These are phyloP conservation scores for Xylariaceae sp. DNA, from an alignment of 2,329 filamentous ascomycete genomes.

Conservation along the genomic window DNA sequence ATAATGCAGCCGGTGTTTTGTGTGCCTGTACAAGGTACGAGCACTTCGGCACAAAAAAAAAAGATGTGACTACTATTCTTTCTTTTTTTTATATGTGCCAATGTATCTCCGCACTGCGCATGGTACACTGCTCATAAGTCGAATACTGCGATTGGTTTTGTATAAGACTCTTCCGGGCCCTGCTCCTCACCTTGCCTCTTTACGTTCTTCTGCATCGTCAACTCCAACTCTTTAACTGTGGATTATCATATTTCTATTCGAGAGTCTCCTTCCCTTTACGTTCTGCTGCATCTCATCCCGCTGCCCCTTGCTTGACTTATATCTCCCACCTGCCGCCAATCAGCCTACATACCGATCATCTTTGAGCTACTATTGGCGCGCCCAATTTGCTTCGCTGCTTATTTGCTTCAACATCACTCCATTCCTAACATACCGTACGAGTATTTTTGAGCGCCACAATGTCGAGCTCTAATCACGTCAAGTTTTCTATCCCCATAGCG, in stretches of 20 bases:
- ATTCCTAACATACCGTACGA: slow-evolving; percentile 2
- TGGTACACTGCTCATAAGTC: slow-evolving; percentile 18
- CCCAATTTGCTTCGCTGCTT: slow-evolving; percentile 8
- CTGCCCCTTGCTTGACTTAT: slow-evolving; percentile 12
- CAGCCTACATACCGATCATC: slow-evolving; percentile 5
- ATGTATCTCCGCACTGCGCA: slow-evolving; percentile 20
- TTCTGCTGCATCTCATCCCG: not conserved
- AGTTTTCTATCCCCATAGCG: slow-evolving; percentile 18
- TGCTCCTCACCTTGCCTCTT: slow-evolving; percentile 13
- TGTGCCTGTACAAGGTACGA: slow-evolving; percentile 20
- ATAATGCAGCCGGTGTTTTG: slow-evolving; percentile 24
- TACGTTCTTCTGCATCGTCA: slow-evolving; percentile 10
- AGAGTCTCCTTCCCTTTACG: slow-evolving; percentile 12
- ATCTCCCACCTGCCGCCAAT: slow-evolving; percentile 8
- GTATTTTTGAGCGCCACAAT: not conserved
- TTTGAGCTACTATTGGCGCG: slow-evolving; percentile 12
- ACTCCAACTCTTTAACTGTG: slow-evolving; percentile 6
- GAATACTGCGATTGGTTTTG: slow-evolving; percentile 14
- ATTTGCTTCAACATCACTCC: slow-evolving; percentile 6
- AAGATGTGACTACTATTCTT: slow-evolving; percentile 4
- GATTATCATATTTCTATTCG: slow-evolving; percentile 7
- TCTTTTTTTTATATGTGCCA: slow-evolving; percentile 11
- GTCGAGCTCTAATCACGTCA: slow-evolving; percentile 15
- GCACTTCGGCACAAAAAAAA: slow-evolving; percentile 17
- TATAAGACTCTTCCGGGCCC: slow-evolving; percentile 22